phyloP scores from a whole-genome alignment of 768 basidiomycete species.

The Termitomyces sp. region DNA sequence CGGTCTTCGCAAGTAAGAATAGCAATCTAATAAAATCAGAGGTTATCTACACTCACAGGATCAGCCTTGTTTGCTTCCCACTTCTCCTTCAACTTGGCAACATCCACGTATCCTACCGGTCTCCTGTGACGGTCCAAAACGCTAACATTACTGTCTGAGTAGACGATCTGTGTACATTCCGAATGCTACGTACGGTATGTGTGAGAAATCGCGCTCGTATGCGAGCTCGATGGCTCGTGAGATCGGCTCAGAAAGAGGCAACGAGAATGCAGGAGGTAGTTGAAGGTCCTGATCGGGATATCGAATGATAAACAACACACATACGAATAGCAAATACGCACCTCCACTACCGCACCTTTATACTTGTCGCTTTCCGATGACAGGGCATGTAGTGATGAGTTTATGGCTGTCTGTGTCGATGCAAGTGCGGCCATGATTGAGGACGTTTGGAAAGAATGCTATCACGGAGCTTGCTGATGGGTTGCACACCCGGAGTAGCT shows the following conservation, averaged over 20 bases:
- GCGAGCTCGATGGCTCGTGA: conserved; percentile 80
- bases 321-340: conserved; percentile 26
- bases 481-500: conserved; percentile 4
- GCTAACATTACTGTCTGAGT: conserved; percentile 34
- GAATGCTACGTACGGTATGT: conserved; percentile 67
- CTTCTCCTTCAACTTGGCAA: conserved; percentile 67
- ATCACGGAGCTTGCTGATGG: neutral
- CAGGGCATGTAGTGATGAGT: conserved; percentile 8
- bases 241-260: conserved; percentile 70
- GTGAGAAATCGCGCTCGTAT: conserved; percentile 92
- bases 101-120: conserved; percentile 85
- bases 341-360: conserved; percentile 90
- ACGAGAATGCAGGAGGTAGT: conserved; percentile 83
- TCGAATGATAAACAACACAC: neutral
- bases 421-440: conserved; percentile 13
- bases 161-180: neutral
- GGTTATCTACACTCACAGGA: conserved; percentile 49
- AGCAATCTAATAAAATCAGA: neutral
- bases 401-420: conserved; percentile 11
- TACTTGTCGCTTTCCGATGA: conserved; percentile 50
- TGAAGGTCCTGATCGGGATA: conserved; percentile 60
- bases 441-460: neutral
- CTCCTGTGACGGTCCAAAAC: conserved; percentile 71
- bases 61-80: conserved; percentile 76
- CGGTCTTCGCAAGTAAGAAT: conserved; percentile 43